Percentiles rank a stretch among this genome's conserved stretches.
These are phyloP conservation scores for Ustilago vetiveriae DNA, from an alignment of 1,284 basidiomycete species.

Conservation along the genomic window DNA sequence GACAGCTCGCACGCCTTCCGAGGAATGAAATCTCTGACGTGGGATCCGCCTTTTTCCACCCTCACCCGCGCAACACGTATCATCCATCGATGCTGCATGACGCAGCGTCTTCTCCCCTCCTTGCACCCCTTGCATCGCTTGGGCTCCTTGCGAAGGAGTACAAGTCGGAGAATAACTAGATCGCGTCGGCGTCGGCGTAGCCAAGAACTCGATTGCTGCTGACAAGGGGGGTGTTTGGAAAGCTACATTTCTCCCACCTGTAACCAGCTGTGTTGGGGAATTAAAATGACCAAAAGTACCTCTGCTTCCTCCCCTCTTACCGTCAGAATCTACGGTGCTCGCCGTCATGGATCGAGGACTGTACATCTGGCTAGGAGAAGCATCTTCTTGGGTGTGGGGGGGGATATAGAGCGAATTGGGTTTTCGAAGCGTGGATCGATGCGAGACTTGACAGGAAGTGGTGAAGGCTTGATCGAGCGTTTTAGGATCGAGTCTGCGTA, in stretches of 20 bases:
- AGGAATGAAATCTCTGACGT: slow-evolving; percentile 23
- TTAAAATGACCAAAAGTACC: background rate
- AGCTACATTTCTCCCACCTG: background rate
- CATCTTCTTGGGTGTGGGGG: background rate
- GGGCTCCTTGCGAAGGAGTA: too few species aligned
- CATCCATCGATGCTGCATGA: slow-evolving; percentile 17
- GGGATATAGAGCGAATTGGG: background rate
- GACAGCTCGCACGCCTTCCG: slow-evolving; percentile 2
- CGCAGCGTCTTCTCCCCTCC: background rate
- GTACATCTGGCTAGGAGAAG: too few species aligned
- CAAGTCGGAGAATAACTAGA: background rate
- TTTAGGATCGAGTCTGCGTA: slow-evolving; percentile 7
- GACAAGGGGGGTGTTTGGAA: slow-evolving; percentile 11
- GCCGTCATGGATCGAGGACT: too few species aligned
- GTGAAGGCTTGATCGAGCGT: slow-evolving; percentile 24
- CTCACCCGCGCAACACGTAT: background rate
- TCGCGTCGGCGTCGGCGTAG: slow-evolving; percentile 1
- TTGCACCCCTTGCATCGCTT: too few species aligned
- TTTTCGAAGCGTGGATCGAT: background rate
- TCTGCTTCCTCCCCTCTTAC: slow-evolving; percentile 11
- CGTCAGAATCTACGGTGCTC: background rate
- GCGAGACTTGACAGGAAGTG: background rate
- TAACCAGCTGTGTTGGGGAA: background rate
- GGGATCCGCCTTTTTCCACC: too few species aligned
- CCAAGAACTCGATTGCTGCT: slow-evolving; percentile 22